Base-by-base conservation (phyloP, 2,329 filamentous ascomycete species). In the Botrytis porri region DNA sequence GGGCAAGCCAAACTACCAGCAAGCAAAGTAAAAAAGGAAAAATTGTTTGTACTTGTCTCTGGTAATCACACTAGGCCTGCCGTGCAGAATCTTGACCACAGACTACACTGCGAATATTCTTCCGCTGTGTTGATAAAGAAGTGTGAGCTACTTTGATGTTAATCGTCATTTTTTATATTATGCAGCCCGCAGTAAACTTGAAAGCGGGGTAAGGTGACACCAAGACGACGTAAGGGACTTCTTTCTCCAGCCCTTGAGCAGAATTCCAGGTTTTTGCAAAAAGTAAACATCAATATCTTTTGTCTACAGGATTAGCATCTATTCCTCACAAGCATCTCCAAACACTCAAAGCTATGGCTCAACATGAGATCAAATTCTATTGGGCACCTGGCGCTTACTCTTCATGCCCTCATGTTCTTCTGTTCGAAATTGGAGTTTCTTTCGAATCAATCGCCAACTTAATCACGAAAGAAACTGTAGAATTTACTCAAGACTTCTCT, bases 391-490 rank as follows among this genome's bases (percentile, higher is more conserved):
- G 77, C 59, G 75, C 81, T 12, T 82, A 80, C 74, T 81, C 80
- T 43, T 74, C 81, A 5, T 78, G 77, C 51, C 77, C 80, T 3
- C 81, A 82, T 57, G 80, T 82, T 63, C 74, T 82, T 60, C 77
- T 82, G 25, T 73, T 76, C 32, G 80, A 82, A 73, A 37, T 74
- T 14, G 77, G 71, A 2, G 14, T 76, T 45, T n/a, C 74, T 12
- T 80, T 79, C 70, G 73, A 79, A 66, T 65, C 73, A 14, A 71
- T 80, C 51, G 22, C 62, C 32, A 62, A 61, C 20, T 59, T 43
- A 32, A 60, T 76, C 25, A 69, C 37, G 14, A 64, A 62, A 25
- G 54, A 39, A 37, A 3, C 60, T 69, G 7, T 76, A 35, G 77
- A 25, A 79, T 78, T 70, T 59, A 61, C 25, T 39, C 39, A 14